Evolutionary conservation across 2,329 filamentous ascomycete genomes (phyloP), one percentile per base, ranked within the genome.

Genomic region (Arthrobotrys musiformis): DNA sequence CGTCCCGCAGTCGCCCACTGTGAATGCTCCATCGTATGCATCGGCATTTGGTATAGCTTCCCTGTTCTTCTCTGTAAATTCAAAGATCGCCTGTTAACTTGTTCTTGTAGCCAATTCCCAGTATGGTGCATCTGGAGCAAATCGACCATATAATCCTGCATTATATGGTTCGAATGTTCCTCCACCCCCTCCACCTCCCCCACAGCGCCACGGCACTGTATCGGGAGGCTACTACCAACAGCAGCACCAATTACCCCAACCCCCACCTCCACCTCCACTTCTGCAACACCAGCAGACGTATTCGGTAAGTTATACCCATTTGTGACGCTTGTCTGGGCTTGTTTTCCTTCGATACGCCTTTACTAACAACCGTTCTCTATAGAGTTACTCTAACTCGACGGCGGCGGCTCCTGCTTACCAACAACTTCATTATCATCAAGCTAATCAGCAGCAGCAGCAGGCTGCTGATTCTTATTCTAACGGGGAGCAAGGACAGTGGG

Each of bases 1-100:
- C 28, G 52, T 70, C 26, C 73, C 73, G 26, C 73, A 77, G 52
- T 77, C 73, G 42, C 73, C 73, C 4, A 77, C 73, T n/a, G 66
- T 77, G 17, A 77, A 70, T 48, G 66, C 60, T 28, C 73, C 73
- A 17, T 67, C 60, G 5, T 77, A 66, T 56, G 50, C 73, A 15
- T 70, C 66, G 8, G 26, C 35, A 13, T 77, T 70, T 62, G 73
- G 73, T 77, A 77, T 48, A 56, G 33, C 30, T 33, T 35, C 56
- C 56, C 7, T 40, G 9, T 13, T 40, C 22, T 35, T 33, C 2
- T 26, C 19, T 58, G 40, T 33, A 19, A 60, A 44, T 26, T 3
- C 24, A 5, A 17, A 37, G 19, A 33, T 3, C n/a, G 24, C 6
- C 28, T 35, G 11, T 50, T 67, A 54, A 60, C 33, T 22, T 19